These are phyloP conservation scores for Suillus placidus DNA, from an alignment of 768 basidiomycete species.

Conservation along the genomic window DNA sequence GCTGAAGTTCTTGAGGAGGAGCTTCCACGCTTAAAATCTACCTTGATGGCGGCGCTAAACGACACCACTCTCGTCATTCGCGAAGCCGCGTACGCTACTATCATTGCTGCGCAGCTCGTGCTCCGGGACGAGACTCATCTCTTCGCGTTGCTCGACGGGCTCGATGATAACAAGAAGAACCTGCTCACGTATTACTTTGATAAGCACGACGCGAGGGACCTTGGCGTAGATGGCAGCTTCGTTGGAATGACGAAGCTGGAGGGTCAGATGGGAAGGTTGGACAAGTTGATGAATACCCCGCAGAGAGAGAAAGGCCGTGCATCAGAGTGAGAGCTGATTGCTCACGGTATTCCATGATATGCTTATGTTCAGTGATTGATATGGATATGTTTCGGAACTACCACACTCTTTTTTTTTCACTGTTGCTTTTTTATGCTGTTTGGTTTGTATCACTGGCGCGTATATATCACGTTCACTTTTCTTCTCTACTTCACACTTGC, in stretches of 20 bases:
- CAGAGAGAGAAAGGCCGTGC: conserved; percentile 41
- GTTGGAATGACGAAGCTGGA: conserved; percentile 69
- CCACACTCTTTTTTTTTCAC: neutral
- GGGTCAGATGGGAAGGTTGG: conserved; percentile 80
- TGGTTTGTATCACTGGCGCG: conserved; percentile 8
- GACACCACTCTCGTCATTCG: conserved; percentile 78
- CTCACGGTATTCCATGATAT: neutral
- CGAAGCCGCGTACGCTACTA: conserved; percentile 79
- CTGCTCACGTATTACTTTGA: conserved; percentile 87
- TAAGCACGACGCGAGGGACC: conserved; percentile 76
- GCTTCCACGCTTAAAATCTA: conserved; percentile 71
- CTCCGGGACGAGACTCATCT: conserved; percentile 82
- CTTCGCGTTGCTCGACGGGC: conserved; percentile 76
- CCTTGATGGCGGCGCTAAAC: conserved; percentile 71
- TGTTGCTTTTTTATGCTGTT: conserved; percentile 4
- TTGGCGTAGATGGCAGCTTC: conserved; percentile 34
- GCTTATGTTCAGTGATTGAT: neutral
- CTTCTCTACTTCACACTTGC: neutral
- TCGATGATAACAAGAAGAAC: conserved; percentile 92
- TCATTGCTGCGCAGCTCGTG: conserved; percentile 83
- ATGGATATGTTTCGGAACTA: neutral
- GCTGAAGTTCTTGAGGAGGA: conserved; percentile 87
- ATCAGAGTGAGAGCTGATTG: conserved; percentile 12
- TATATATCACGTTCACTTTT: conserved; percentile 14
- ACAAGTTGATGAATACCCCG: conserved; percentile 78